phyloP scores from a whole-genome alignment of 2,329 filamentous ascomycete species.

The Seiridium unicorne region DNA sequence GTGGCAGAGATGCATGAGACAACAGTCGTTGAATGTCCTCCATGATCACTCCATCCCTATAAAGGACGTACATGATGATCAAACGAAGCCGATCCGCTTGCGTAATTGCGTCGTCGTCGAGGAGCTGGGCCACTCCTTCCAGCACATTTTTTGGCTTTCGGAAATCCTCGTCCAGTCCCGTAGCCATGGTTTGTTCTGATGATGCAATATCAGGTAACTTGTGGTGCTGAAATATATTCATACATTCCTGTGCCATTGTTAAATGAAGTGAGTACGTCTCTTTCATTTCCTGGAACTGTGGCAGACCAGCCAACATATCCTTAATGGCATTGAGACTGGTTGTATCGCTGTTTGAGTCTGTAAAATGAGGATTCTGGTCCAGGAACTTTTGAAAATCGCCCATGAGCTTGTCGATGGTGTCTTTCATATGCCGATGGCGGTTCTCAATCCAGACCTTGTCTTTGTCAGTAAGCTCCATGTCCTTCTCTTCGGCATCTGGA shows the following conservation, averaged over 20 bases:
- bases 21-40: constrained; percentile 85
- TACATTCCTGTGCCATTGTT: constrained; percentile 95
- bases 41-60: constrained; percentile 77
- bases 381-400: constrained; percentile 91
- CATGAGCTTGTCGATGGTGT: constrained; percentile 91
- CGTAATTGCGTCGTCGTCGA: constrained; percentile 78
- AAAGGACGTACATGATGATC: constrained; percentile 81
- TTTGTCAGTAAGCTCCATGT: constrained; percentile 86
- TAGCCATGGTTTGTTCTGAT: constrained; percentile 86
- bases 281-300: constrained; percentile 94
- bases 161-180: constrained; percentile 88
- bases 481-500: constrained; percentile 72
- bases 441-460: constrained; percentile 96
- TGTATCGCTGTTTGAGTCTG: constrained; percentile 66
- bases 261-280: constrained; percentile 92
- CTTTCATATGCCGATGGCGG: constrained; percentile 94
- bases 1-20: constrained; percentile 76
- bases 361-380: constrained; percentile 88
- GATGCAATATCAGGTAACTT: constrained; percentile 86
- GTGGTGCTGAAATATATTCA: constrained; percentile 84
- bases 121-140: constrained; percentile 79
- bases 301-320: constrained; percentile 93
- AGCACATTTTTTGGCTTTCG: constrained; percentile 87
- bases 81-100: constrained; percentile 78
- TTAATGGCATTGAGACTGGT: constrained; percentile 88